phyloP scores from a whole-genome alignment of 1,284 basidiomycete genomes.

The Cryptococcus floricola region DNA sequence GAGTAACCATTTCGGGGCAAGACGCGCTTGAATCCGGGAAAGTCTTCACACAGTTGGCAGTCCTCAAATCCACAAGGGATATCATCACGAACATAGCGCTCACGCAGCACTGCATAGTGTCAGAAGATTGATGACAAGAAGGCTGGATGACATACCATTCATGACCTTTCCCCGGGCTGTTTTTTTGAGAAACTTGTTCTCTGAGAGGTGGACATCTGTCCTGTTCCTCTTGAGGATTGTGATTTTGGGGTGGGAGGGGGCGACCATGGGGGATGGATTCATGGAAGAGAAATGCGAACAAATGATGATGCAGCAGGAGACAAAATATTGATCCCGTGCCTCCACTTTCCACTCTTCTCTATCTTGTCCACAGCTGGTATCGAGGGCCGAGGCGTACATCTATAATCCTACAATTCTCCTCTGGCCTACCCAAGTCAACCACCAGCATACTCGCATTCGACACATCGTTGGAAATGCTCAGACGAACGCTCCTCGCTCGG shows the following conservation, averaged over 20 bases:
- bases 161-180: slow-evolving; percentile 90
- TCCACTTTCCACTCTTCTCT: no score
- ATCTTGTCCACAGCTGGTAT: no score
- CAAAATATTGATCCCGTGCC: no score
- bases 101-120: slow-evolving; percentile 66
- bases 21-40: slow-evolving; percentile 47
- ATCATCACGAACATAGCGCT: slow-evolving; percentile 90
- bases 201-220: slow-evolving; percentile 69
- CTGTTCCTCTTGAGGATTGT: slow-evolving; percentile 71
- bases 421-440: no score
- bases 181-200: slow-evolving; percentile 90
- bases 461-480: no score
- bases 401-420: no score
- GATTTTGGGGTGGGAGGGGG: slow-evolving; percentile 50
- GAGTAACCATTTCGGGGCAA: slow-evolving; percentile 57
- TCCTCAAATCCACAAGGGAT: slow-evolving; percentile 80
- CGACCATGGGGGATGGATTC: no score
- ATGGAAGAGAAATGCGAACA: no score
- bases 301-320: no score
- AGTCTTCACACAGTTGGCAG: slow-evolving; percentile 61
- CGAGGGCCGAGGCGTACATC: no score
- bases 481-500: no score
- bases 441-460: no score
- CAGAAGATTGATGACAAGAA: not conserved
- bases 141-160: slow-evolving; percentile 61